A percentile compares a stretch with the other conserved stretches of the same genome.
phyloP scores from a whole-genome alignment of 208 protist genomes.

The Vickermania ingenoplastis region DNA sequence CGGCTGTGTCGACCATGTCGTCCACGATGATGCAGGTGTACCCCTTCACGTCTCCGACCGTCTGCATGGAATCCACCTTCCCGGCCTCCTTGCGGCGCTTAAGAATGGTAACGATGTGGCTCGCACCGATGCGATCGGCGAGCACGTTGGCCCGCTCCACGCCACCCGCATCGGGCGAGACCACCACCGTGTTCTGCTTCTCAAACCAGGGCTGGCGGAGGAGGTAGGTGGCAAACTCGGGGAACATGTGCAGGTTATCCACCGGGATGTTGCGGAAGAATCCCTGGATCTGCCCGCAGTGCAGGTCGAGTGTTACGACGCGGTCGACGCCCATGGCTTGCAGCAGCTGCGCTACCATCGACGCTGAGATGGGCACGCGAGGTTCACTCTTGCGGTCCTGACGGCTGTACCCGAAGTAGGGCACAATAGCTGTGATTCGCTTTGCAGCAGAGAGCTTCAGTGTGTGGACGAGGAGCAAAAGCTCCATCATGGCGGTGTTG shows the following conservation, averaged over 20 bases:
- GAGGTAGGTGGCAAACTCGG: slow-evolving; percentile 81
- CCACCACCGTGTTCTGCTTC: slow-evolving; percentile 75
- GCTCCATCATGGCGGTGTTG: slow-evolving; percentile 89
- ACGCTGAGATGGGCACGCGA: slow-evolving; percentile 94
- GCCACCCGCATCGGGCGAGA: slow-evolving; percentile 95
- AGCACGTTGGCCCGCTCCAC: slow-evolving; percentile 90
- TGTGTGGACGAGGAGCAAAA: slow-evolving; percentile 85
- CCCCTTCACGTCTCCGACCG: slow-evolving; percentile 92
- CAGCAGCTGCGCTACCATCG: slow-evolving; percentile 90
- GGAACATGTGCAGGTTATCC: slow-evolving; percentile 91
- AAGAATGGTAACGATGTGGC: slow-evolving; percentile 87
- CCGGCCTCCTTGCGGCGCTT: slow-evolving; percentile 89
- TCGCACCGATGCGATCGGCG: slow-evolving; percentile 77
- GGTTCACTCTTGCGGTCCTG: slow-evolving; percentile 95
- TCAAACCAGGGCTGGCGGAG: slow-evolving; percentile 77
- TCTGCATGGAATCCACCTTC: slow-evolving; percentile 90
- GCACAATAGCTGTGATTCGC: slow-evolving; percentile 93
- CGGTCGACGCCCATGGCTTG: slow-evolving; percentile 90
- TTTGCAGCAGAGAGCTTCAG: slow-evolving; percentile 85
- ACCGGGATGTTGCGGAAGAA: slow-evolving; percentile 95
- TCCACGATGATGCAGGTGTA: slow-evolving; percentile 94
- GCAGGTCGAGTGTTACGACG: slow-evolving; percentile 92
- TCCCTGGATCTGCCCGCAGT: slow-evolving; percentile 93
- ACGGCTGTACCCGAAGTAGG: slow-evolving; percentile 93
- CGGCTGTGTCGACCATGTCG: slow-evolving; percentile 97